A percentile compares a stretch with the other conserved stretches of the same genome.
These are phyloP conservation scores for Trebouxiophyceae sp. DNA, from an alignment of 163 green algal genomes.

Conservation along the genomic window DNA sequence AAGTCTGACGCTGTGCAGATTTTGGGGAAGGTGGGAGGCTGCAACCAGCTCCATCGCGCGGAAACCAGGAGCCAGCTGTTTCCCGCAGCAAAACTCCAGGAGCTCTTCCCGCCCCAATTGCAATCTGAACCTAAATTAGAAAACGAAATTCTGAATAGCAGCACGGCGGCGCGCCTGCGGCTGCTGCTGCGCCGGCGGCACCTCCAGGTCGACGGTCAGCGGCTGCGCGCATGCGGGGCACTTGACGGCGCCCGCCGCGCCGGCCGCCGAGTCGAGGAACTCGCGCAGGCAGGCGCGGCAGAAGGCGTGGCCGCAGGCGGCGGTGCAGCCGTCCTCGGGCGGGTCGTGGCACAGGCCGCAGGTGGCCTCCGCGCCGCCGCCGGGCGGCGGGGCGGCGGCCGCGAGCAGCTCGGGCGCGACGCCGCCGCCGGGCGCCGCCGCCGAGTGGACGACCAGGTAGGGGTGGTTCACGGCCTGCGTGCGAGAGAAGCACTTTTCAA, in stretches of 20 bases:
- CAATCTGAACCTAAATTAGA: no score
- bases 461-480: slow-evolving; percentile 78
- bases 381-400: no score
- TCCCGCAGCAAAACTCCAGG: no score
- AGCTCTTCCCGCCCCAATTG: no score
- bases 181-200: no score
- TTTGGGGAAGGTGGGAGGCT: no score
- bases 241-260: slow-evolving; percentile 8
- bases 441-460: slow-evolving; percentile 82
- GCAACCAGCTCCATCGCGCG: no score
- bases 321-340: slow-evolving; percentile 35
- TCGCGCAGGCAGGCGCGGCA: slow-evolving; percentile 53
- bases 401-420: slow-evolving; percentile 1
- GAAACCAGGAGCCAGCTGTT: no score
- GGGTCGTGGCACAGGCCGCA: slow-evolving; percentile 74
- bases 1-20: no score
- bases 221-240: slow-evolving; percentile 64
- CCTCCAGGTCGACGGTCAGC: slow-evolving; percentile 69
- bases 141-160: no score
- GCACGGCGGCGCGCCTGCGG: no score
- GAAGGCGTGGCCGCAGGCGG: slow-evolving; percentile 67
- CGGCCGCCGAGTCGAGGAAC: slow-evolving; percentile 13
- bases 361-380: slow-evolving; percentile 4
- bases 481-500: no score
- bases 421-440: slow-evolving; percentile 16